A percentile compares a stretch with the other conserved stretches of the same genome.
These are phyloP conservation scores for Phylloporus scabripes DNA, from an alignment of 768 basidiomycete species.

Conservation along the genomic window DNA sequence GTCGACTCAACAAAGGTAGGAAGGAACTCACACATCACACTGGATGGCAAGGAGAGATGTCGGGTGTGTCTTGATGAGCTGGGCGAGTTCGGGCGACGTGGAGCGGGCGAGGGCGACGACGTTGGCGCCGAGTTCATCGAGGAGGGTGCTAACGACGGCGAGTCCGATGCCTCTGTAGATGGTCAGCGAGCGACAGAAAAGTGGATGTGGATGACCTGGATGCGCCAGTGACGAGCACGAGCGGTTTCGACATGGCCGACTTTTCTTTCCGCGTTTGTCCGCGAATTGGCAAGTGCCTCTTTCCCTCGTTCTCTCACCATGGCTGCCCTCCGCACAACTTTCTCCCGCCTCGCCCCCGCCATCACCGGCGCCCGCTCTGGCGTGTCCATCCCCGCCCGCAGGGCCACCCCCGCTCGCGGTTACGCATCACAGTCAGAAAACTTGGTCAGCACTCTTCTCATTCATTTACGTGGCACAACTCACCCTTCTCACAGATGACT, in stretches of 20 bases:
- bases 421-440: conserved; percentile 60
- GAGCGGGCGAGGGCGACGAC: conserved; percentile 79
- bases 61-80: conserved; percentile 39
- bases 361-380: conserved; percentile 38
- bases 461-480: conserved; percentile 15
- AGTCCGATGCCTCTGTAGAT: conserved; percentile 68
- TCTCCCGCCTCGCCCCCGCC: conserved; percentile 59
- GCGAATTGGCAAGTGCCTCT: conserved; percentile 7
- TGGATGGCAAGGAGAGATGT: conserved; percentile 46
- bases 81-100: conserved; percentile 54
- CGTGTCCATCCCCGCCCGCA: conserved; percentile 38
- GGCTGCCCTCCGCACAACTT: conserved; percentile 52
- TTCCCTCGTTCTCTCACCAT: conserved; percentile 33
- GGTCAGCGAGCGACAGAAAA: conserved; percentile 4
- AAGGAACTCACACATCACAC: conserved; percentile 68
- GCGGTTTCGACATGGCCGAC: conserved; percentile 31
- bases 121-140: conserved; percentile 54
- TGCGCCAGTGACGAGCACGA: conserved; percentile 80
- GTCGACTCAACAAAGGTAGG: neutral
- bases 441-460: conserved; percentile 37
- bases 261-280: conserved; percentile 25
- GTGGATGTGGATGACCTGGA: conserved; percentile 49
- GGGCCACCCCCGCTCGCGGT: conserved; percentile 43
- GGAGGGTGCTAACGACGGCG: conserved; percentile 62
- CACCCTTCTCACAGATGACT: conserved; percentile 64